A percentile compares a stretch with the other conserved stretches of the same genome.
These are phyloP conservation scores for Hymenoscyphus salicellus DNA, from an alignment of 2,329 filamentous ascomycete species.

Conservation along the genomic window DNA sequence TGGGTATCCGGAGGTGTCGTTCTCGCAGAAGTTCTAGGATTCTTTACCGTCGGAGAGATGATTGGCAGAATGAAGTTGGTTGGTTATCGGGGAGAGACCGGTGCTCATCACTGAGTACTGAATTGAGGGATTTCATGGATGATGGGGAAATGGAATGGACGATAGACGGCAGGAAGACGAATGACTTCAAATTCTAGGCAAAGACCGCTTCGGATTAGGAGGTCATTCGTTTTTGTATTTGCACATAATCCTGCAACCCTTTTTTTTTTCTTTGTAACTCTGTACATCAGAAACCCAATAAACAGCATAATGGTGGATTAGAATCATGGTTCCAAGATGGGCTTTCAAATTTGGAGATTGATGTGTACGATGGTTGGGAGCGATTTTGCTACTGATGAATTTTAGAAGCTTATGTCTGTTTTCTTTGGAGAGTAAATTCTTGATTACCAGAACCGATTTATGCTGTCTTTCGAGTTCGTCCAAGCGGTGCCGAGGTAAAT, in stretches of 20 bases:
- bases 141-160: slow-evolving; percentile 2
- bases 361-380: neutral
- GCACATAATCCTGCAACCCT: slow-evolving; percentile 21
- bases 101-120: slow-evolving; percentile 51
- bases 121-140: neutral
- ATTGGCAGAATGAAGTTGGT: slow-evolving; percentile 92
- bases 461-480: too few relatives aligned
- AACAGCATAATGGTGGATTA: slow-evolving; percentile 30
- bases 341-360: neutral
- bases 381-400: neutral
- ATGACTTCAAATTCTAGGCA: slow-evolving; percentile 9
- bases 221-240: slow-evolving; percentile 19
- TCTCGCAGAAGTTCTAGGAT: slow-evolving; percentile 82
- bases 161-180: slow-evolving; percentile 16
- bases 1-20: slow-evolving; percentile 73
- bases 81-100: slow-evolving; percentile 75
- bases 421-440: neutral
- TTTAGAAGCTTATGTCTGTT: neutral
- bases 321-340: slow-evolving; percentile 6
- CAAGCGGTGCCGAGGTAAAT: too few relatives aligned
- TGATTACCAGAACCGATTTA: too few relatives aligned
- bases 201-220: slow-evolving; percentile 8
- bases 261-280: slow-evolving; percentile 28
- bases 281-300: slow-evolving; percentile 30
- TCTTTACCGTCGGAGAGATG: slow-evolving; percentile 98